Base-by-base conservation (phyloP, 1,284 basidiomycete genomes). In the Apiotrichum montevideense region DNA sequence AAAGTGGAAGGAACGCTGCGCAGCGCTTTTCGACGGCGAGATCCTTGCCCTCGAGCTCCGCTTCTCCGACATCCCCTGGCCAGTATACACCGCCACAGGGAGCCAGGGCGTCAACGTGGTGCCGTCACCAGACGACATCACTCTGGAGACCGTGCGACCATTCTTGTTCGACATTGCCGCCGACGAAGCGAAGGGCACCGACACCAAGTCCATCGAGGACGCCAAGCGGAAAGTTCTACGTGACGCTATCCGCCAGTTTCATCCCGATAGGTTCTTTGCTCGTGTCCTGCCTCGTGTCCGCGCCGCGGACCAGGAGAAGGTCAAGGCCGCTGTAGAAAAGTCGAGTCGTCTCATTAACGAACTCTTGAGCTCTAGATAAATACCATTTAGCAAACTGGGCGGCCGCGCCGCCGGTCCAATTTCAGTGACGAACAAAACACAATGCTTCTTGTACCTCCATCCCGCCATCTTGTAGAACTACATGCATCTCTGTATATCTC, bases 31-130 rank as follows among this genome's bases (percentile, higher is more conserved):
- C 52, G 60, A 64, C 37, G 54, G 60, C 48, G 66, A 63, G 15
- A 21, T 67, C n/a, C 33, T 66, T 34, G 44, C 54, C 42, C 50
- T 52, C 15, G 42, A 64, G 32, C 67, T 85, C 33, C 56, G 64
- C 2, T 88, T 88, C 65, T 66, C 67, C 10, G 86, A 89, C 68
- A 82, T 92, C 8, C 90, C 90, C 1, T 92, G 89, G 90, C 90
- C 90, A 0, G 75, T 88, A 46, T 76, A 83, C 35, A 51, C 47
- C 21, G 59, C 63, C 0, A 52, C 56, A 10, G 65, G 78, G 4
- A 49, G 67, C 0, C 67, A 65, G 2, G 51, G 80, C 2, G 83
- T 50, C 33, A 35, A 37, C 14, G 34, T 52, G 32, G 44, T 61
- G 37, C 43, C 59, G 6, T 42, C 33, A 0, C 46, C 61, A 0